Percentiles rank a stretch among this genome's conserved stretches.
These are phyloP conservation scores for Paramecium caudatum DNA, from an alignment of 73 alveolate genomes.

Conservation along the genomic window DNA sequence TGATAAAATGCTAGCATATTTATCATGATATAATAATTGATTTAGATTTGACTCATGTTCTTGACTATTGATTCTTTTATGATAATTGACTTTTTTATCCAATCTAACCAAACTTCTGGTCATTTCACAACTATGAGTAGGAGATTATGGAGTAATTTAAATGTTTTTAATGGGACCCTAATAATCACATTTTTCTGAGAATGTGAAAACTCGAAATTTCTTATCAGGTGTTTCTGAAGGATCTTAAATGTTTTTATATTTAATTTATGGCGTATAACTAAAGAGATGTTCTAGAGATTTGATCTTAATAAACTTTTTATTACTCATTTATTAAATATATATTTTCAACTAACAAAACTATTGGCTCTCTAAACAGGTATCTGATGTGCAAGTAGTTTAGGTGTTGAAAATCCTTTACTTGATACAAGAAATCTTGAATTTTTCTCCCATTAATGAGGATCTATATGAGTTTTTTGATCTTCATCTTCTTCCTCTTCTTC, in stretches of 20 bases:
- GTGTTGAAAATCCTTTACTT: conserved; percentile 42
- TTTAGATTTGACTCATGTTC: background rate
- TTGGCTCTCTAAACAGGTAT: no score
- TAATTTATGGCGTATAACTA: conserved; percentile 33
- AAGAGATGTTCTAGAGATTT: conserved; percentile 38
- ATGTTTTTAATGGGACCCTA: background rate
- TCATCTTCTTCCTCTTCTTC: conserved; percentile 14
- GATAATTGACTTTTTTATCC: background rate
- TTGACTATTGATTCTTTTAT: background rate
- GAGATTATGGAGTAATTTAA: background rate
- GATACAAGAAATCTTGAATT: conserved; percentile 10
- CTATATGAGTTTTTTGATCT: background rate
- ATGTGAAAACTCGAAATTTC: conserved; percentile 34
- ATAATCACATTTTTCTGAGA: background rate
- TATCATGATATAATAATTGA: background rate
- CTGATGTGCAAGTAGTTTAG: background rate
- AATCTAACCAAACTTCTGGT: background rate
- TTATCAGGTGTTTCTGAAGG: background rate
- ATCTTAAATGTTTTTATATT: background rate
- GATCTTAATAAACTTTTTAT: background rate
- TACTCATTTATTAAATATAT: conserved; percentile 34
- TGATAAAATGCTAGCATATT: background rate
- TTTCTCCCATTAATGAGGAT: conserved; percentile 37
- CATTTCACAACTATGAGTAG: no score
- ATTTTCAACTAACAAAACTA: no score